These are phyloP conservation scores for Hevea brasiliensis DNA, from an alignment of 345 rosid species.

Conservation along the genomic window DNA sequence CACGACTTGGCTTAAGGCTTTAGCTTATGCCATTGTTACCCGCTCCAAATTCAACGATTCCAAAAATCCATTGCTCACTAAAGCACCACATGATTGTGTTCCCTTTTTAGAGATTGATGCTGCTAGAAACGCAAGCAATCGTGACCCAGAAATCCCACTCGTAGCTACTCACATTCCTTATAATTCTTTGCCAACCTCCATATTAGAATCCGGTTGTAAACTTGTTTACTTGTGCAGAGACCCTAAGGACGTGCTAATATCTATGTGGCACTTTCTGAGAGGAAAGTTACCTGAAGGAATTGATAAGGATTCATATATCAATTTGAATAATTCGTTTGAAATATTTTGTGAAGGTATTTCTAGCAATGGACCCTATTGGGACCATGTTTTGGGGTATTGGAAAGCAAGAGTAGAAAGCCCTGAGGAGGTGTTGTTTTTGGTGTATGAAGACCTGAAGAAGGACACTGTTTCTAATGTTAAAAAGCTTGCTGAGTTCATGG, in stretches of 20 bases:
- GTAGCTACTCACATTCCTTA: not conserved
- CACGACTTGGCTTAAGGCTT: too few relatives aligned
- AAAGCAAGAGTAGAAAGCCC: not conserved
- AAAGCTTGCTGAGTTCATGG: not conserved
- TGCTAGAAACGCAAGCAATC: too few relatives aligned
- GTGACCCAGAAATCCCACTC: not conserved
- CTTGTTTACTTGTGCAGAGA: not conserved
- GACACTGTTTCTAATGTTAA: not conserved
- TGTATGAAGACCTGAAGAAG: not conserved
- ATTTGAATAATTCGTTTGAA: not conserved
- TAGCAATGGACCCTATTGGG: slow-evolving; percentile 5
- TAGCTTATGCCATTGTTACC: too few relatives aligned
- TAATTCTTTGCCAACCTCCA: not conserved
- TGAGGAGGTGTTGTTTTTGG: slow-evolving; percentile 2
- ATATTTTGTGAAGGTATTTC: not conserved
- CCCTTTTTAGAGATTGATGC: not conserved
- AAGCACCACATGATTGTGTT: slow-evolving; percentile 1
- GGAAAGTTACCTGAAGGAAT: too few relatives aligned
- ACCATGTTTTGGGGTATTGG: slow-evolving; percentile 9
- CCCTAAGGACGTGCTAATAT: not conserved
- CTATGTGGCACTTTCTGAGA: not conserved
- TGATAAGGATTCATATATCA: too few relatives aligned
- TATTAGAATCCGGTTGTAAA: not conserved
- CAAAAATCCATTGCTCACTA: too few relatives aligned
- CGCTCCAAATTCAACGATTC: too few relatives aligned